Conservation (phyloP, 768 basidiomycete genomes). For the Mycena venus region DNA sequence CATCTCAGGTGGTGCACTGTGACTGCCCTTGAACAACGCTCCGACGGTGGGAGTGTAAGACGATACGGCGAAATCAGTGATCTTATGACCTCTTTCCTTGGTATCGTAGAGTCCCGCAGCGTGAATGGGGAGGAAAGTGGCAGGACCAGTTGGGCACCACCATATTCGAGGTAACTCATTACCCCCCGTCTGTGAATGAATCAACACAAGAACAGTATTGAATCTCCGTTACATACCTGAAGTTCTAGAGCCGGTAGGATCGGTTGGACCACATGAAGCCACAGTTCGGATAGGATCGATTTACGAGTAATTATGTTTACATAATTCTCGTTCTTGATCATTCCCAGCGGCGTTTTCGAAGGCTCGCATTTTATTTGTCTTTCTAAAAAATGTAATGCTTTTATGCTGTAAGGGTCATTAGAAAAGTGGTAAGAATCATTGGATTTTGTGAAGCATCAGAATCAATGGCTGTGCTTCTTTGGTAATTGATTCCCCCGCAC, state of each 20-base stretch:
- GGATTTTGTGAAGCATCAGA: too few species aligned
- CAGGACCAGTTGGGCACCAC: constrained; percentile 45
- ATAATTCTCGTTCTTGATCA: too few species aligned
- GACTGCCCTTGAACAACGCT: not conserved
- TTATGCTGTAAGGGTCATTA: too few species aligned
- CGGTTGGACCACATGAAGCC: constrained; percentile 14
- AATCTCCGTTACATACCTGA: not conserved
- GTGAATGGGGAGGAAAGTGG: constrained; percentile 54
- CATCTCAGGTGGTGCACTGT: not conserved
- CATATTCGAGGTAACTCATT: constrained; percentile 31
- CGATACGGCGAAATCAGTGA: constrained; percentile 33
- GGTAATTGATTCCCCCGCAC: too few species aligned
- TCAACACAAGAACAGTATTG: not conserved
- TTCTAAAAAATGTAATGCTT: too few species aligned
- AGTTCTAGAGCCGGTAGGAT: not conserved
- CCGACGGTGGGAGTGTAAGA: not conserved
- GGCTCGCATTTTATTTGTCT: too few species aligned
- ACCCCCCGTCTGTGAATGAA: not conserved
- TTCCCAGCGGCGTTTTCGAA: too few species aligned
- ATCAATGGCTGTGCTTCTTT: too few species aligned
- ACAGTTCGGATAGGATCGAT: constrained; percentile 9
- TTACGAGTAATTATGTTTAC: too few species aligned
- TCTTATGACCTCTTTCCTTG: not conserved
- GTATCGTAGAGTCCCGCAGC: constrained; percentile 44
- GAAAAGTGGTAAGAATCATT: too few species aligned